A percentile compares a stretch with the other conserved stretches of the same genome.
Evolutionary conservation across 23 red algal genomes (phyloP).

Genomic region (Agarophyton chilense): DNA sequence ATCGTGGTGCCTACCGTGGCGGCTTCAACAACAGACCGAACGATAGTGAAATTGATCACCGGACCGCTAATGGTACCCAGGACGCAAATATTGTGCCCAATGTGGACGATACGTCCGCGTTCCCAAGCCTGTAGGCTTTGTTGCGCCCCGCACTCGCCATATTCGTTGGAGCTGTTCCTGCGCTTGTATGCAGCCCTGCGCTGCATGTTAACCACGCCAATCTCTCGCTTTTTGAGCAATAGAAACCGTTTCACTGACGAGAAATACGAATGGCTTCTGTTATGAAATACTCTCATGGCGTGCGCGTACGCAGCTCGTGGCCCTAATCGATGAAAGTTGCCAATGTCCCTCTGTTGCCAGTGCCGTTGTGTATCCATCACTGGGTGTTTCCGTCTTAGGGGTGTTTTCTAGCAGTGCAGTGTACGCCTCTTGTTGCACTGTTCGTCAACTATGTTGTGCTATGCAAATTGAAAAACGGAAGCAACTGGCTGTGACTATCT

Average conservation of each 20-base stretch:
- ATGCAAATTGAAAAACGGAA: not conserved
- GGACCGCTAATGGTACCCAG: not conserved
- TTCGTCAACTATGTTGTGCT: not conserved
- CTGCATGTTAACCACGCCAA: not conserved
- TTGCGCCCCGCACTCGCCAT: not conserved
- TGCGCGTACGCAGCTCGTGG: not conserved
- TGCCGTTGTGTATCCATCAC: not conserved
- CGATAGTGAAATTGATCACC: not conserved
- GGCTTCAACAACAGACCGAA: not conserved
- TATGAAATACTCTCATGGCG: not conserved
- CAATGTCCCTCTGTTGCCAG: not conserved
- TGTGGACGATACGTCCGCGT: constrained; percentile 65
- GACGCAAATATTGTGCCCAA: constrained; percentile 26
- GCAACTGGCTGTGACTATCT: not conserved
- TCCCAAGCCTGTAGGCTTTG: constrained; percentile 20
- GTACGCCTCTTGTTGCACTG: not conserved
- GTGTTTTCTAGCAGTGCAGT: not conserved
- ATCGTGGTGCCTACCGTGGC: constrained; percentile 17
- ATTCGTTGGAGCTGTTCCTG: not conserved
- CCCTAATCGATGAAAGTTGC: not conserved
- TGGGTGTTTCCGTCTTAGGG: not conserved
- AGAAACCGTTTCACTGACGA: not conserved
- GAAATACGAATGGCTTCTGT: not conserved
- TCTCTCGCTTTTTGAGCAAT: not conserved
- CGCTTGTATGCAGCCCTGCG: not conserved